Conservation (phyloP, 2,329 filamentous ascomycete genomes). For the Apiospora malaysiana region DNA sequence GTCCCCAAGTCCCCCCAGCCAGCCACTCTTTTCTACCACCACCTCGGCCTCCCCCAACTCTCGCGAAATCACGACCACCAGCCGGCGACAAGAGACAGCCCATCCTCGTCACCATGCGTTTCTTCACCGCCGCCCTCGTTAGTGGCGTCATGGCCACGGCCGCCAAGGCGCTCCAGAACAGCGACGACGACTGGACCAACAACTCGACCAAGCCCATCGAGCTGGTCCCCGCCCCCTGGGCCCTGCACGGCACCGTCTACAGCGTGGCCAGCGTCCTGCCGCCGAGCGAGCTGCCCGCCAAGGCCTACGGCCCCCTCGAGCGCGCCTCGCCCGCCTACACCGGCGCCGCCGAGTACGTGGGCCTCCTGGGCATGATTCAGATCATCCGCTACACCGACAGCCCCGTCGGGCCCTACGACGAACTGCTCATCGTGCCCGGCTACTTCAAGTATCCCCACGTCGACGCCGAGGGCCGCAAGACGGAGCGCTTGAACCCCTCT, state of each 20-base stretch:
- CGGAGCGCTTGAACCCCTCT: constrained; percentile 31
- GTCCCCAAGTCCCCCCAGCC: not conserved
- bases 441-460: constrained; percentile 29
- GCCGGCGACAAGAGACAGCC: not conserved
- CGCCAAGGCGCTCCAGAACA: not conserved
- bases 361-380: constrained; percentile 38
- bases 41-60: not conserved
- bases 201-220: constrained; percentile 23
- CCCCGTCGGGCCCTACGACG: constrained; percentile 42
- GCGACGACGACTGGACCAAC: constrained; percentile 22
- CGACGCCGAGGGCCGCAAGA: not conserved
- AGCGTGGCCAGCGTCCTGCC: constrained; percentile 24
- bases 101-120: not conserved
- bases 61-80: not conserved
- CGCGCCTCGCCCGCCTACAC: not conserved
- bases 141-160: not conserved
- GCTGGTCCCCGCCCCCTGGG: constrained; percentile 16
- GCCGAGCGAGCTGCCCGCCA: constrained; percentile 30
- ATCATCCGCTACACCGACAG: constrained; percentile 40
- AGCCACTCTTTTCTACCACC: not conserved
- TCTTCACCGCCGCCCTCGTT: not conserved
- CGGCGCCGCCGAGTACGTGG: constrained; percentile 33
- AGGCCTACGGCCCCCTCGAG: constrained; percentile 23
- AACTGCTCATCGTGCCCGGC: constrained; percentile 39
- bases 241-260: constrained; percentile 24